These are phyloP conservation scores for Microglena sp. DNA, from an alignment of 139 green algal genomes.

Conservation along the genomic window DNA sequence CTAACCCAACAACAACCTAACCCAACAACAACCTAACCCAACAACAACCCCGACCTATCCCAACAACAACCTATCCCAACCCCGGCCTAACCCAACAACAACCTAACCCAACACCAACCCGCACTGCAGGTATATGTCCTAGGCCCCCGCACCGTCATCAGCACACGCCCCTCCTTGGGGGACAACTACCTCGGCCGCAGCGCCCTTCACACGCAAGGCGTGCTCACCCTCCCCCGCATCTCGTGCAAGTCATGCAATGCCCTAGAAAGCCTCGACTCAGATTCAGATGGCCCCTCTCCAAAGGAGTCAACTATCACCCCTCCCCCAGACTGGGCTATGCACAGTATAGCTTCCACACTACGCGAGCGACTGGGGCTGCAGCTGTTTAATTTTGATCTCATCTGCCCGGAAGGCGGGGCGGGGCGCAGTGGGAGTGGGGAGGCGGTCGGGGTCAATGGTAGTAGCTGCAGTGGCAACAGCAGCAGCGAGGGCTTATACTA, in stretches of 20 bases:
- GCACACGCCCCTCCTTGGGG: constrained; percentile 31
- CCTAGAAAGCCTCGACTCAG: no score
- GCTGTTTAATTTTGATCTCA: constrained; percentile 87
- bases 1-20: no score
- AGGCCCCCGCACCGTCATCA: constrained; percentile 32
- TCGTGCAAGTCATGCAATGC: constrained; percentile 36
- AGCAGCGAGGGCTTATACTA: no score
- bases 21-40: not conserved
- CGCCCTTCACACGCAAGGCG: constrained; percentile 14
- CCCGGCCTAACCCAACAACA: no score
- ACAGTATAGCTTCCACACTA: constrained; percentile 29
- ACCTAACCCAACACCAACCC: no score
- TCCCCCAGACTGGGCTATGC: no score
- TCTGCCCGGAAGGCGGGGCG: constrained; percentile 33
- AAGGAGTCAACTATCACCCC: no score
- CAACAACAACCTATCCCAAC: not conserved
- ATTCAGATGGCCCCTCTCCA: no score
- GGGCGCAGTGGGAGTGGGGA: not conserved
- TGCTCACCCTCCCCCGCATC: constrained; percentile 42
- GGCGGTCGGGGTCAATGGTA: not conserved
- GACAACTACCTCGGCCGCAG: constrained; percentile 25
- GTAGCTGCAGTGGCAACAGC: constrained; percentile 4
- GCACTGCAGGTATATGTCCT: constrained; percentile 70
- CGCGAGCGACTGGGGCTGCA: constrained; percentile 45
- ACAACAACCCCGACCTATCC: not conserved